Base-by-base conservation (phyloP, 306 rosid species). In the Urtica urens region DNA sequence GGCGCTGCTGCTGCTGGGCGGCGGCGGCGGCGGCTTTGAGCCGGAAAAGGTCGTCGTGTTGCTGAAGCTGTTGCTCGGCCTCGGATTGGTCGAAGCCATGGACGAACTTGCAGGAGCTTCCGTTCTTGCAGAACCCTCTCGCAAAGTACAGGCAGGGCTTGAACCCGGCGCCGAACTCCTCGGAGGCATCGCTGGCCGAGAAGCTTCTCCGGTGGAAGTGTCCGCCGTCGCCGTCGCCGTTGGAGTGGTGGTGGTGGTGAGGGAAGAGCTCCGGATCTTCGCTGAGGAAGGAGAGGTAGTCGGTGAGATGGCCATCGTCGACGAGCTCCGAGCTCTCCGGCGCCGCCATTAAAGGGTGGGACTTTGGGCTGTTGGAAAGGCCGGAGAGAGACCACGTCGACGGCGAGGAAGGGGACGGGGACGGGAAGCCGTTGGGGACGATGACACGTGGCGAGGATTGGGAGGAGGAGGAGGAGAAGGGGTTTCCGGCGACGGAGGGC, bases 121-220 rank as follows among this genome's bases (percentile, higher is more conserved):
- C 97, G 47, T 90, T 90, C 70, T 90, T 90, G 60, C 97, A 90
- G 53, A 76, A 81, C 13, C 97, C 97, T 45, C 84, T 74, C 1
- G 97, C 95, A 63, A 63, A 90, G 71, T 84, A 90, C 51, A 90
- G 93, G 45, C 97, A 90, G 0, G 90, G 84, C 75, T 79, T 90
- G 31, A 41, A 78, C 23, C 85, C 93, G 51, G 66, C 63, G 10
- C 70, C 73, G 0, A 56, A 67, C 17, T 84, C 97, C 16, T 84
- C 97, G 11, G 76, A 49, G 12, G 68, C 95, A 17, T 90, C 97
- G 25, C 81, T 90, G 0, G 90, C 95, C 21, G 97, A 90, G 40
- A 12, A 84, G 57, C 97, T 81, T 60, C 97, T 76, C 23, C 77
- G 67, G 35, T 90, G 97, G 18, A 76, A 64, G 64, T 68, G 90